phyloP scores from a whole-genome alignment of 2,329 filamentous ascomycete genomes.

The Stagonosporopsis rhizophila region DNA sequence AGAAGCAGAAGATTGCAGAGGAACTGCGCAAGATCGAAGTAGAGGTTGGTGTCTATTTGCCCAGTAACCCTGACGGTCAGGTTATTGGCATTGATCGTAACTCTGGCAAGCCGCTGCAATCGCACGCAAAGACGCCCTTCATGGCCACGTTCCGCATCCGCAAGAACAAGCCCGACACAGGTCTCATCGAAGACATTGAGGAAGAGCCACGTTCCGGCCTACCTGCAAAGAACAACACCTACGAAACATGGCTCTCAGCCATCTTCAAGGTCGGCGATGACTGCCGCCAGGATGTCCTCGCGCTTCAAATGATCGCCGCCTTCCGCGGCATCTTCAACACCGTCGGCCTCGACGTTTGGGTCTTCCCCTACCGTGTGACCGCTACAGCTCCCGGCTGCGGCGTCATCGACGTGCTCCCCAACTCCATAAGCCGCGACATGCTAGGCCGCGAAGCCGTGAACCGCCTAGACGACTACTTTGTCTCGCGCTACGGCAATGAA shows the following conservation, averaged over 20 bases:
- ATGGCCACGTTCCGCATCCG: slow-evolving; percentile 99
- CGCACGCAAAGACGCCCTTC: slow-evolving; percentile 96
- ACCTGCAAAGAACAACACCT: slow-evolving; percentile 59
- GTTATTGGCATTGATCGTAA: slow-evolving; percentile 98
- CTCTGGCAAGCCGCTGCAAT: slow-evolving; percentile 95
- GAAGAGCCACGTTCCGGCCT: slow-evolving; percentile 43
- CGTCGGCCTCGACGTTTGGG: slow-evolving; percentile 93
- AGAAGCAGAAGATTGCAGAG: slow-evolving; percentile 99
- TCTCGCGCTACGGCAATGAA: slow-evolving; percentile 96
- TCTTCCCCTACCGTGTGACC: slow-evolving; percentile 96
- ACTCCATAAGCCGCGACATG: slow-evolving; percentile 98
- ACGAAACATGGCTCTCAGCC: slow-evolving; percentile 98
- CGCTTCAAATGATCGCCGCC: slow-evolving; percentile 95
- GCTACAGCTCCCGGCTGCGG: slow-evolving; percentile 96
- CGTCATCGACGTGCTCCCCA: slow-evolving; percentile 96
- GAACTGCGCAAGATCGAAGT: slow-evolving; percentile 97
- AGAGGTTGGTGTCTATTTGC: slow-evolving; percentile 95
- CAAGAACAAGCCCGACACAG: slow-evolving; percentile 67
- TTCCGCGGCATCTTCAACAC: slow-evolving; percentile 97
- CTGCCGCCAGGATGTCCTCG: slow-evolving; percentile 94
- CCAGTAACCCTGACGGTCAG: slow-evolving; percentile 94
- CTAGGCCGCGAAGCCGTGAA: slow-evolving; percentile 97
- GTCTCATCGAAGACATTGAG: slow-evolving; percentile 36
- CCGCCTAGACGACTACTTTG: slow-evolving; percentile 96
- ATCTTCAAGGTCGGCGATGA: slow-evolving; percentile 99